Evolutionary conservation across 1,284 basidiomycete species (phyloP).

Genomic region (Cutaneotrichosporon sp.): DNA sequence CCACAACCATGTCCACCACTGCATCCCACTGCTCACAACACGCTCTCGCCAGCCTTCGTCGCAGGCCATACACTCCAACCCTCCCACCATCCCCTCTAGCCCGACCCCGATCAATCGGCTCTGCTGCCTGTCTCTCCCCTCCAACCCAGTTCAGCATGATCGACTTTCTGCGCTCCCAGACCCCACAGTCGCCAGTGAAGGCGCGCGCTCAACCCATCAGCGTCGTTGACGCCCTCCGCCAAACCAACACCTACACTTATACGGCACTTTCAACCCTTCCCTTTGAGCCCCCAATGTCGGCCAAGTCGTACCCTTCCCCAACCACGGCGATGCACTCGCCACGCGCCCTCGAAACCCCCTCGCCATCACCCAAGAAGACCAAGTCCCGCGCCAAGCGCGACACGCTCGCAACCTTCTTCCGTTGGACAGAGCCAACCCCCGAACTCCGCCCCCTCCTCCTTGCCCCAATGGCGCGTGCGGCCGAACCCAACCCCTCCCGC

Average conservation of each 20-base stretch:
- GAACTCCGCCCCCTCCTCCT: slow-evolving; percentile 4
- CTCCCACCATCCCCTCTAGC: not conserved
- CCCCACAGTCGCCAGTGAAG: not conserved
- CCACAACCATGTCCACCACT: not conserved
- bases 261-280: not conserved
- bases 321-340: not conserved
- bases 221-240: slow-evolving; percentile 7
- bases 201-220: not conserved
- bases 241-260: not conserved
- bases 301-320: not conserved
- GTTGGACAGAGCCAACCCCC: not conserved
- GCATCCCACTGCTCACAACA: slow-evolving; percentile 6
- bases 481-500: slow-evolving; percentile 1
- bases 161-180: slow-evolving; percentile 6
- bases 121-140: not conserved
- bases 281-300: not conserved
- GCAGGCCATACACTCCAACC: not conserved
- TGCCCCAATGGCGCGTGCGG: not conserved
- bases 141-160: slow-evolving; percentile 4
- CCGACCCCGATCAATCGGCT: not conserved
- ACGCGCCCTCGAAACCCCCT: not conserved
- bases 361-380: not conserved
- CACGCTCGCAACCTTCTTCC: slow-evolving; percentile 1
- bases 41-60: not conserved
- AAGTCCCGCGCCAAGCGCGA: slow-evolving; percentile 2